Base-by-base conservation (phyloP, 2,329 filamentous ascomycete genomes). In the Aspergillus amoenus region DNA sequence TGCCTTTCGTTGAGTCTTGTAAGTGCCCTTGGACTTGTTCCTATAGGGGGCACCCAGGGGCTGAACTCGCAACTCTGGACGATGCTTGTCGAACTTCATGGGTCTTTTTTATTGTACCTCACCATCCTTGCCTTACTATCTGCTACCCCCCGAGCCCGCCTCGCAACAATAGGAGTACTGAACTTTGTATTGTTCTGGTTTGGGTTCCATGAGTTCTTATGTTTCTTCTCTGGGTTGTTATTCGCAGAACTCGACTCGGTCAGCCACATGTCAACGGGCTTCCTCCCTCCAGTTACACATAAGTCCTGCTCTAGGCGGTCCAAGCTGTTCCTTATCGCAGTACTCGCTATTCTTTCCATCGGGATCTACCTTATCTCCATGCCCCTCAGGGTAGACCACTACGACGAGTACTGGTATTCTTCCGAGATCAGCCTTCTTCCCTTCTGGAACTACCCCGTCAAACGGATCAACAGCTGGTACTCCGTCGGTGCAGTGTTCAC, bases 31-130 rank as follows among this genome's bases (percentile, higher is more conserved):
- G 61, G 46, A 45, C 13, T 11, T 8, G 9, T 66, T 66, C 48
- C 57, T 56, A 37, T 56, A 60, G 6, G 12, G 11, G 13, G 13
- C 6, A 37, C 12, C 11, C n/a, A 24, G 11, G 60, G 60, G 1
- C 37, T 67, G 27, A 67, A 66, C 47, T 56, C 58, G 4, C 65
- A 67, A 30, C 39, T 66, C 1, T 68, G 65, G 65, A 68, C 64
- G 21, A 68, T 68, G 61, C 62, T 63, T 1, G 37, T 66, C 9
- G 65, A 68, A 24, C 63, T 64, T 22, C 53, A 63, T 3, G 64
- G 65, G 3, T 68, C 65, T 3, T 64, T 61, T 40, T 47, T 63
- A 12, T 53, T 66, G 21, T 66, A 65, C 24, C 56, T 66, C 12
- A 30, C 4, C 61, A 61, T 43, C n/a, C 7, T 39, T 18, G 32